A percentile compares a stretch with the other conserved stretches of the same genome.
phyloP scores from a whole-genome alignment of 768 basidiomycete species.

The Rhodotorula kratochvilovae region DNA sequence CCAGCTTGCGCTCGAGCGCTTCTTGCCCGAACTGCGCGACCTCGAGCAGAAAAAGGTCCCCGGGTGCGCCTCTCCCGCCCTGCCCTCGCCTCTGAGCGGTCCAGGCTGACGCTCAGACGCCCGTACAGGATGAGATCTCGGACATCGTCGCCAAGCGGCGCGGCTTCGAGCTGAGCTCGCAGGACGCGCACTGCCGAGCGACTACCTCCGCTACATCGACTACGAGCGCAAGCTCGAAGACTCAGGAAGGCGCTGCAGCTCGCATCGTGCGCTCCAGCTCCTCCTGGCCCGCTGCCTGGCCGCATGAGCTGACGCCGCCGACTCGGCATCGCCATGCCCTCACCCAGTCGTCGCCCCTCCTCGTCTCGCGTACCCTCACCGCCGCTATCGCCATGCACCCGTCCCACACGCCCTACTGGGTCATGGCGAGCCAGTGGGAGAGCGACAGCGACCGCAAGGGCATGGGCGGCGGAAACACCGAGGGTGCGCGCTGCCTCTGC shows the following conservation, averaged over 20 bases:
- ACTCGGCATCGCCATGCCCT: conserved; percentile 37
- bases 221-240: conserved; percentile 44
- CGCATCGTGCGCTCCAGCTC: conserved; percentile 29
- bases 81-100: not conserved
- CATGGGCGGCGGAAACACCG: conserved; percentile 43
- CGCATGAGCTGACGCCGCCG: not conserved
- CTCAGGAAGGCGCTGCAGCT: conserved; percentile 34
- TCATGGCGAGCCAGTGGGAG: conserved; percentile 42
- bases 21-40: conserved; percentile 45
- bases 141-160: conserved; percentile 44
- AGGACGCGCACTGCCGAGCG: conserved; percentile 39
- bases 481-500: conserved; percentile 38
- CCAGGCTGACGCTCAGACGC: not conserved
- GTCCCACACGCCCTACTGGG: conserved; percentile 37
- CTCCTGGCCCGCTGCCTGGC: too few species aligned
- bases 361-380: conserved; percentile 39
- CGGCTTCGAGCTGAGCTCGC: conserved; percentile 41
- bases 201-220: conserved; percentile 45
- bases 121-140: conserved; percentile 41
- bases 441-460: conserved; percentile 38
- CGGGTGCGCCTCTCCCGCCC: conserved; percentile 15
- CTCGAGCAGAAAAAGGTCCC: conserved; percentile 43
- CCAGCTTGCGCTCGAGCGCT: conserved; percentile 43
- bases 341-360: conserved; percentile 28
- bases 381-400: conserved; percentile 42